These are phyloP conservation scores for Globisporangium camurandrum DNA, from an alignment of 352 stramenopile species.

Conservation along the genomic window DNA sequence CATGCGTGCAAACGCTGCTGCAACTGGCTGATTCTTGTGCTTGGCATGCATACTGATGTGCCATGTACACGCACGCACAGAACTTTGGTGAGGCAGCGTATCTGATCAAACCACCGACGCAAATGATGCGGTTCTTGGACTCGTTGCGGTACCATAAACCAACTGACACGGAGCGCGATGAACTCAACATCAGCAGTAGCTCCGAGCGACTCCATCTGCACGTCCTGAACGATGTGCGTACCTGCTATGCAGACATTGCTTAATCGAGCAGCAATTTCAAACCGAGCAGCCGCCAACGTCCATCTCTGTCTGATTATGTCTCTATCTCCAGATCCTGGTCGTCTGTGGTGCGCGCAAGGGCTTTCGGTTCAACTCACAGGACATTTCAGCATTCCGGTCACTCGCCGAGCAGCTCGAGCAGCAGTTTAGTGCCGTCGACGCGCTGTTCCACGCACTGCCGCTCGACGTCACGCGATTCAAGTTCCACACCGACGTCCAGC, in stretches of 20 bases:
- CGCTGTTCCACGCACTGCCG: conserved; percentile 42
- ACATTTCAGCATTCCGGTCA: conserved; percentile 53
- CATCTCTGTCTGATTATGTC: background rate
- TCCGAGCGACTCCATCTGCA: conserved; percentile 73
- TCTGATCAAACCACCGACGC: conserved; percentile 58
- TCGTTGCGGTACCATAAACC: conserved; percentile 80
- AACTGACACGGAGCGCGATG: conserved; percentile 53
- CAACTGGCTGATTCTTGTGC: background rate
- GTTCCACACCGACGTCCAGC: conserved; percentile 34
- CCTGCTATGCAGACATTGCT: too few species aligned
- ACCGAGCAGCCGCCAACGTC: too few species aligned
- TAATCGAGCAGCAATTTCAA: too few species aligned
- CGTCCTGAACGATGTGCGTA: conserved; percentile 60
- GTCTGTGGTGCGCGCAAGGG: conserved; percentile 69
- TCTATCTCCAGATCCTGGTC: conserved; percentile 43
- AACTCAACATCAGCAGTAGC: conserved; percentile 66
- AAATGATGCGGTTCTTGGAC: conserved; percentile 81
- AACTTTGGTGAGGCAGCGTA: conserved; percentile 71
- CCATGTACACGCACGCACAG: conserved; percentile 17
- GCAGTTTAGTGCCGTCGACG: conserved; percentile 46
- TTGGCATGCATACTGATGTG: too few species aligned
- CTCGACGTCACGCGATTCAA: conserved; percentile 57
- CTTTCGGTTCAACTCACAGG: conserved; percentile 64
- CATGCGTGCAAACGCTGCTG: background rate
- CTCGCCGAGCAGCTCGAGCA: conserved; percentile 41